phyloP scores from a whole-genome alignment of 2,329 filamentous ascomycete genomes.

The Dothistroma pini region DNA sequence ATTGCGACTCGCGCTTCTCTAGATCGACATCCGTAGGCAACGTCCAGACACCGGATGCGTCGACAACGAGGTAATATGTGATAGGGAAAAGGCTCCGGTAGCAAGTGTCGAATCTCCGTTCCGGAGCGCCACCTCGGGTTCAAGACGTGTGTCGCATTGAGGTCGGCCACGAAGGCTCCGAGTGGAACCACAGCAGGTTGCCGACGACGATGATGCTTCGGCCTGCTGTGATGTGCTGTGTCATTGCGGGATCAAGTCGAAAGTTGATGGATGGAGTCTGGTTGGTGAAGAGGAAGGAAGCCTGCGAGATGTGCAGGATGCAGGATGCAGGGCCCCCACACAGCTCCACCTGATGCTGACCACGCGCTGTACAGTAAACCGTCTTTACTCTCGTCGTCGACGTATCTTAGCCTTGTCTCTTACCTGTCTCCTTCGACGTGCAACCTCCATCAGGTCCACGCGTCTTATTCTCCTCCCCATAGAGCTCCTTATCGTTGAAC shows the following conservation, averaged over 20 bases:
- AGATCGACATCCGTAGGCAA: neutral
- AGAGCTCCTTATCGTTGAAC: neutral
- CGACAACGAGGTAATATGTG: no score
- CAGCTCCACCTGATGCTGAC: neutral
- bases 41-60: no score
- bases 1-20: neutral
- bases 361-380: neutral
- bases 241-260: neutral
- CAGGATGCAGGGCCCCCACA: neutral
- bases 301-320: neutral
- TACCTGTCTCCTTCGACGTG: neutral
- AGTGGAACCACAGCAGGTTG: constrained; percentile 32
- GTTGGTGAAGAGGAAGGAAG: neutral
- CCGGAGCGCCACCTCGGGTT: constrained; percentile 51
- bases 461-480: neutral
- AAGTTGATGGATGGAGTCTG: neutral
- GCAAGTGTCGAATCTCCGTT: no score
- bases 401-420: neutral
- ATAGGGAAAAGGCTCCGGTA: no score
- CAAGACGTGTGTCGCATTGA: constrained; percentile 44
- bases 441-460: neutral
- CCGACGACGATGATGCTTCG: constrained; percentile 32
- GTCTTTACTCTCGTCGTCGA: neutral
- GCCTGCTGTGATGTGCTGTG: constrained; percentile 25
- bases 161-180: constrained; percentile 35